Evolutionary conservation across 176 grass and related monocot genomes (phyloP).

Genomic region (Zea luxurians): DNA sequence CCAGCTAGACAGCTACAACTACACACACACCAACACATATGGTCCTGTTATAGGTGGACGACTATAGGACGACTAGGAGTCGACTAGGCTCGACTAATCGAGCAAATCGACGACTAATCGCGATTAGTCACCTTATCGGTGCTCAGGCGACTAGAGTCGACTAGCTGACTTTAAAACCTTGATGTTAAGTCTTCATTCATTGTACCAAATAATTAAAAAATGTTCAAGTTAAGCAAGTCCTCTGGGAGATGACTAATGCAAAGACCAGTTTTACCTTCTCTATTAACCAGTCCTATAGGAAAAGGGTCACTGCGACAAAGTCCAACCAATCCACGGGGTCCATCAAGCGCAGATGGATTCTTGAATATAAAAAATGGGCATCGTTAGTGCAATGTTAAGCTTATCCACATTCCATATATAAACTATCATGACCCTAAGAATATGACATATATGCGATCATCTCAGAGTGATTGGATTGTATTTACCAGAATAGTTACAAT

Average conservation of each 20-base stretch:
- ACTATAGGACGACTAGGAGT: no score
- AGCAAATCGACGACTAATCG: no score
- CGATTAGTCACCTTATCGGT: no score
- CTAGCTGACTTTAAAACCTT: no score
- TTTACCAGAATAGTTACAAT: conserved; percentile 80
- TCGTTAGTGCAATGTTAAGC: conserved; percentile 6
- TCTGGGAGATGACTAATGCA: background rate
- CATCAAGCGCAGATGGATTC: conserved; percentile 66
- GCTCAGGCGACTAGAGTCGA: no score
- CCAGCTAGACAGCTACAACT: no score
- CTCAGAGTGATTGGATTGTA: background rate
- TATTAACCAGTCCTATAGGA: conserved; percentile 60
- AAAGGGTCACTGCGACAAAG: conserved; percentile 59
- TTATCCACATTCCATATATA: background rate
- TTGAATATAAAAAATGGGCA: conserved; percentile 16
- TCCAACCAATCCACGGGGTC: conserved; percentile 61
- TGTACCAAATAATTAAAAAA: background rate
- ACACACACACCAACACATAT: no score
- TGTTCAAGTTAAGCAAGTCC: background rate
- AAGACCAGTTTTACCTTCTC: conserved; percentile 58
- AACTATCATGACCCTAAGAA: background rate
- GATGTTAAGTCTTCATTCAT: background rate
- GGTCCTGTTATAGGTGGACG: no score
- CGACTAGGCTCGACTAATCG: no score
- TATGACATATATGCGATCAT: conserved; percentile 6